Evolutionary conservation across 805 yeast genomes (phyloP).

Genomic region (Barnettozyma populi): DNA sequence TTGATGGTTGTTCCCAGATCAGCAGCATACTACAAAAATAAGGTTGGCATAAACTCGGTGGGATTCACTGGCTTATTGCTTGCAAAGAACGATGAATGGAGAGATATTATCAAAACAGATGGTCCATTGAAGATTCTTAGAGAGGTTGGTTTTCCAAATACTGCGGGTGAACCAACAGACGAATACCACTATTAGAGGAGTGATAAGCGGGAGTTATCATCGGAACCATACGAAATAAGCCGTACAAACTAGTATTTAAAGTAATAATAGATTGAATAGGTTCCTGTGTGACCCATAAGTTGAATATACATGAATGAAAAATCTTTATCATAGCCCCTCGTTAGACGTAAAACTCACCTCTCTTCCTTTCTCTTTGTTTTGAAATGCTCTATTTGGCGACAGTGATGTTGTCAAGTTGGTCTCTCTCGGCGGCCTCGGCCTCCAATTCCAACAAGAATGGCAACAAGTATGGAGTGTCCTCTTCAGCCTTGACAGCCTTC

Average conservation of each 20-base stretch:
- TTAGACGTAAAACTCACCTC: not conserved
- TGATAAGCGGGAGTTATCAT: not conserved
- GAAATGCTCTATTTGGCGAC: constrained; percentile 7
- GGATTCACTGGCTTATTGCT: constrained; percentile 76
- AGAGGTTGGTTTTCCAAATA: constrained; percentile 63
- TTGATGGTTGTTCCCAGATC: constrained; percentile 84
- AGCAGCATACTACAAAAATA: constrained; percentile 38
- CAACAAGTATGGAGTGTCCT: constrained; percentile 75
- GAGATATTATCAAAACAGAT: constrained; percentile 39
- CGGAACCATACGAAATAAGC: not conserved
- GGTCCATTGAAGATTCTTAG: constrained; percentile 47
- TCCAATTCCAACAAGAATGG: constrained; percentile 94
- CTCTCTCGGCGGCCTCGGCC: constrained; percentile 83
- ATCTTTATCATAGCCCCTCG: not conserved
- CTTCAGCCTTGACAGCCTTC: constrained; percentile 73
- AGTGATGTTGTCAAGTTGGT: constrained; percentile 77
- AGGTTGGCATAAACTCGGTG: constrained; percentile 65
- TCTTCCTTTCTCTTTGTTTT: not conserved
- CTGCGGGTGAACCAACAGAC: constrained; percentile 49
- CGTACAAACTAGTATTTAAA: not conserved
- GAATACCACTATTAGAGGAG: constrained; percentile 53
- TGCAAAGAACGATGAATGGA: constrained; percentile 60
- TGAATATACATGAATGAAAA: constrained; percentile 11
- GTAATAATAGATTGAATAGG: not conserved
- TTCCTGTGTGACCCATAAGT: not conserved